Conservation (phyloP, 306 rosid species). For the Cucurbita maxima region DNA sequence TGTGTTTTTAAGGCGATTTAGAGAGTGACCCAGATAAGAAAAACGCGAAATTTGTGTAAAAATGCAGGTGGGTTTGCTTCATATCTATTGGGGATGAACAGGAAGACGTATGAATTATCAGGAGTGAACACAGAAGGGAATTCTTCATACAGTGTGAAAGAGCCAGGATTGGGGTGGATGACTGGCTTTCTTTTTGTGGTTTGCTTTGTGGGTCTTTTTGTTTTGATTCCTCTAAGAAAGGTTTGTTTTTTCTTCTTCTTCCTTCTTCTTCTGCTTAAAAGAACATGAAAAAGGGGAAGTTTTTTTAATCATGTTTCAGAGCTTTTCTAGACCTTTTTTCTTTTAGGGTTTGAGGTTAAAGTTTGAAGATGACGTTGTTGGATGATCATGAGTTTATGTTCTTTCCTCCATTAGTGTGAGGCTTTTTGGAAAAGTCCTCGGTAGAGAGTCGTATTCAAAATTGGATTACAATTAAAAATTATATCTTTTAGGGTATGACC, state of each 20-base stretch:
- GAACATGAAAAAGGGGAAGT: no score
- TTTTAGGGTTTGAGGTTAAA: background rate
- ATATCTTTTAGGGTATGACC: background rate
- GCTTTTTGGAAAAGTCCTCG: no score
- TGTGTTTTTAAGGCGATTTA: background rate
- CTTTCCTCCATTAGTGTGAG: no score
- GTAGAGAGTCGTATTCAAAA: no score
- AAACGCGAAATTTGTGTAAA: background rate
- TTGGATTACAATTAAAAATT: background rate
- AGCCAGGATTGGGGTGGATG: slow-evolving; percentile 94
- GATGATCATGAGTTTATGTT: no score
- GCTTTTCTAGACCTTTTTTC: background rate
- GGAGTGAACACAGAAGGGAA: slow-evolving; percentile 59
- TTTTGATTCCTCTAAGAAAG: slow-evolving; percentile 86
- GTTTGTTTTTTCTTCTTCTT: slow-evolving; percentile 8
- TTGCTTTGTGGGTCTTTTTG: slow-evolving; percentile 93
- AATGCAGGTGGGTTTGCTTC: slow-evolving; percentile 80
- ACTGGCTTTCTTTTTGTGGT: slow-evolving; percentile 58
- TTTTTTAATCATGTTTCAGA: background rate
- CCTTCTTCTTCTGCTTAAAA: no score
- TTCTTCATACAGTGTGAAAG: slow-evolving; percentile 31
- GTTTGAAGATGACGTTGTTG: background rate
- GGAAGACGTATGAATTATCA: slow-evolving; percentile 61
- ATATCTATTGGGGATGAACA: slow-evolving; percentile 66
- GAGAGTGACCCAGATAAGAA: background rate